A percentile compares a stretch with the other conserved stretches of the same genome.
phyloP scores from a whole-genome alignment of 2,329 filamentous ascomycete genomes.

The Paraconiothyrium sp. region DNA sequence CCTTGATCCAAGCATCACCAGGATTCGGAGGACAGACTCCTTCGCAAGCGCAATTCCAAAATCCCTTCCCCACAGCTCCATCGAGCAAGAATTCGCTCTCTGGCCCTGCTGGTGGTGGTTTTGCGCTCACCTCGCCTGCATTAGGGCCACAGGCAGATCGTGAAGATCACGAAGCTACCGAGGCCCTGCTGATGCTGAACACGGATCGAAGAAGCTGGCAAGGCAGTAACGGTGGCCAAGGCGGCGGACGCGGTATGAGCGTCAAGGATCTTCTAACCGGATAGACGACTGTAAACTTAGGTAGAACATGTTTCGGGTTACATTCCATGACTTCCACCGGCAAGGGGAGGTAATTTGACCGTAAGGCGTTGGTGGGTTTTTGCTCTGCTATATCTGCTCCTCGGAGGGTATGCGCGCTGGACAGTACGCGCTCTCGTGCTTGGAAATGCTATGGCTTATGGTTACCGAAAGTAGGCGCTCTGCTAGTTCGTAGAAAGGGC shows the following conservation, averaged over 20 bases:
- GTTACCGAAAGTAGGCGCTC: background rate
- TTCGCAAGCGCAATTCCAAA: slow-evolving; percentile 40
- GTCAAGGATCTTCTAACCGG: slow-evolving; percentile 57
- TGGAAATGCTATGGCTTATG: no score
- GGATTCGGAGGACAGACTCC: slow-evolving; percentile 54
- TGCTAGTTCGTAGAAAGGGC: background rate
- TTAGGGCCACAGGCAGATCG: slow-evolving; percentile 49
- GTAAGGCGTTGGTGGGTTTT: slow-evolving; percentile 22
- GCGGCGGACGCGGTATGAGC: slow-evolving; percentile 53
- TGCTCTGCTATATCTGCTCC: slow-evolving; percentile 8
- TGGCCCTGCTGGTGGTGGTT: slow-evolving; percentile 36
- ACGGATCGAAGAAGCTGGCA: slow-evolving; percentile 71
- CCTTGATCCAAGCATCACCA: slow-evolving; percentile 47
- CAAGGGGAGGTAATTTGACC: slow-evolving; percentile 4
- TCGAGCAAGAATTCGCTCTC: slow-evolving; percentile 38
- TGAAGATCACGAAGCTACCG: slow-evolving; percentile 77
- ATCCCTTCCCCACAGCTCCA: slow-evolving; percentile 39
- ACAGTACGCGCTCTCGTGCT: background rate
- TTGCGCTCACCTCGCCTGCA: slow-evolving; percentile 48
- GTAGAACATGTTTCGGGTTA: background rate
- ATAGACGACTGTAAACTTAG: slow-evolving; percentile 19
- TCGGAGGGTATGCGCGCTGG: background rate
- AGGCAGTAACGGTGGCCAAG: slow-evolving; percentile 26
- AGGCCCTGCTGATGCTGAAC: slow-evolving; percentile 88
- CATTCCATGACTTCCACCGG: slow-evolving; percentile 1